Evolutionary conservation across 1,139 yeast genomes (phyloP).

Genomic region (Lodderomyces beijingensis): DNA sequence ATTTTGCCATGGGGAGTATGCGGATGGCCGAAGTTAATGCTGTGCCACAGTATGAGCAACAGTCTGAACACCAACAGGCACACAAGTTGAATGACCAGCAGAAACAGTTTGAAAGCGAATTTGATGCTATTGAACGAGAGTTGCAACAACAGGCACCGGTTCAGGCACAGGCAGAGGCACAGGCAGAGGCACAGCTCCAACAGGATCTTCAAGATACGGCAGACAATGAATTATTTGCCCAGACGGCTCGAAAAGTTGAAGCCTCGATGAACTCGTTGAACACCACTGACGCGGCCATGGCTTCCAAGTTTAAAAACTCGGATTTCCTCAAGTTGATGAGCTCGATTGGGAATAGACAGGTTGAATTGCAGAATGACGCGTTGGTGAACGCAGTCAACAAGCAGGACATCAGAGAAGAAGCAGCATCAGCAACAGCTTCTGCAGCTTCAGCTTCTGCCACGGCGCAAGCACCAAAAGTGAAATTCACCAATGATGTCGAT

Average conservation of each 20-base stretch:
- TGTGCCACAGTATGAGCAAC: constrained; percentile 11
- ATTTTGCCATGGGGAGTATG: constrained; percentile 1
- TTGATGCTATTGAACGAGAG: constrained; percentile 34
- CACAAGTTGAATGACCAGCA: constrained; percentile 28
- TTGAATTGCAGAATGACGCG: constrained; percentile 41
- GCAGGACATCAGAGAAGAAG: constrained; percentile 9
- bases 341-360: constrained; percentile 32
- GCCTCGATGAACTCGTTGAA: constrained; percentile 23
- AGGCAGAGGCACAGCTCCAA: constrained; percentile 5
- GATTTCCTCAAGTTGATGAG: constrained; percentile 41
- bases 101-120: constrained; percentile 31
- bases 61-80: constrained; percentile 28
- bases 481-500: constrained; percentile 3
- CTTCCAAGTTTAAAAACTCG: constrained; percentile 33
- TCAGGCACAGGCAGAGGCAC: constrained; percentile 9
- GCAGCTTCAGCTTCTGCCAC: constrained; percentile 1
- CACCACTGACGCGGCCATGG: constrained; percentile 21
- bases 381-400: constrained; percentile 28
- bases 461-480: neutral
- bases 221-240: constrained; percentile 39
- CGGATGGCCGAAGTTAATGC: constrained; percentile 1
- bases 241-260: constrained; percentile 37
- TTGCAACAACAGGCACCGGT: constrained; percentile 15
- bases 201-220: constrained; percentile 12
- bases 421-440: neutral